phyloP scores from a whole-genome alignment of 2,329 filamentous ascomycete genomes.

The Tolypocladium inflatum region DNA sequence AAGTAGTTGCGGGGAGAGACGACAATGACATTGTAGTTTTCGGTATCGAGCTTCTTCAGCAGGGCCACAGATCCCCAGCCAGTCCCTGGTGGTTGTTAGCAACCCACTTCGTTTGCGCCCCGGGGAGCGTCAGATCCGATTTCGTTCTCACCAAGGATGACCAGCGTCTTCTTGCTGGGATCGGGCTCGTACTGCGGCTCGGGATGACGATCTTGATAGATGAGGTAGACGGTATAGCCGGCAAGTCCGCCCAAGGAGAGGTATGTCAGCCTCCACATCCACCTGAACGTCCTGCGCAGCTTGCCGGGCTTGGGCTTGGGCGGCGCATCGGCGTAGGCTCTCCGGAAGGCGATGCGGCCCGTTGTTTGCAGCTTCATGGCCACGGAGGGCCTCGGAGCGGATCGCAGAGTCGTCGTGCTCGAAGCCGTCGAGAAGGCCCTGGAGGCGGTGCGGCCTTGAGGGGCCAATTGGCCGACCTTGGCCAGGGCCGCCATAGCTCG shows the following conservation, averaged over 20 bases:
- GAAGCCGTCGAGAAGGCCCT: slow-evolving; percentile 24
- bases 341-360: slow-evolving; percentile 30
- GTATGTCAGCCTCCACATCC: slow-evolving; percentile 76
- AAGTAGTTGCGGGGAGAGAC: slow-evolving; percentile 99
- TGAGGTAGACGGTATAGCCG: slow-evolving; percentile 66
- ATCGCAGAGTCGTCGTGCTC: slow-evolving; percentile 11
- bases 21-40: slow-evolving; percentile 98
- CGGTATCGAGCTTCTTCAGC: slow-evolving; percentile 95
- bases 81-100: slow-evolving; percentile 52
- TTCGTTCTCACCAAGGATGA: slow-evolving; percentile 68
- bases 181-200: slow-evolving; percentile 70
- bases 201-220: slow-evolving; percentile 77
- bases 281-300: slow-evolving; percentile 62
- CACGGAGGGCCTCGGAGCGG: slow-evolving; percentile 18
- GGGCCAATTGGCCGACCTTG: slow-evolving; percentile 18
- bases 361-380: slow-evolving; percentile 23
- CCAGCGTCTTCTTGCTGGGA: slow-evolving; percentile 90
- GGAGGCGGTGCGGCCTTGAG: slow-evolving; percentile 18
- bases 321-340: slow-evolving; percentile 41
- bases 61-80: slow-evolving; percentile 94
- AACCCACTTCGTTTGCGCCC: too few relatives aligned
- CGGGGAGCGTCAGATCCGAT: background rate
- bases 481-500: slow-evolving; percentile 30
- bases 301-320: slow-evolving; percentile 43
- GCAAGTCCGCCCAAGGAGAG: slow-evolving; percentile 60